These are phyloP conservation scores for Leccinum longicurvipes DNA, from an alignment of 768 basidiomycete species.

Conservation along the genomic window DNA sequence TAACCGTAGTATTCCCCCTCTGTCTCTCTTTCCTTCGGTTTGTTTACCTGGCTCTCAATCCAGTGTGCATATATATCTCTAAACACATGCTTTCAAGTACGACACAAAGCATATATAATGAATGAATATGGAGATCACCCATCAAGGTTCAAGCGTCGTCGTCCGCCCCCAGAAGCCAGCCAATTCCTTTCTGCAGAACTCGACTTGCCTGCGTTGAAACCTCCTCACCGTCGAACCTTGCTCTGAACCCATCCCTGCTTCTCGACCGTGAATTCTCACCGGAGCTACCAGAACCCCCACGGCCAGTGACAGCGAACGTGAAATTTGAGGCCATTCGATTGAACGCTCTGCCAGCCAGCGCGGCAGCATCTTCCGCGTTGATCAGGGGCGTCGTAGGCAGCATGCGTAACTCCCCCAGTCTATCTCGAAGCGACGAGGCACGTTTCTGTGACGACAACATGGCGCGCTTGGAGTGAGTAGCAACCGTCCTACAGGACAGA, in stretches of 20 bases:
- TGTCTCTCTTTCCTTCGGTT: constrained; percentile 15
- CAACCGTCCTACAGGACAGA: constrained; percentile 25
- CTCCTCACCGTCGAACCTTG: constrained; percentile 51
- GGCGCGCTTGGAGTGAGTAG: constrained; percentile 11
- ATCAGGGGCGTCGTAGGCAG: constrained; percentile 67
- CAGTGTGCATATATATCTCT: constrained; percentile 26
- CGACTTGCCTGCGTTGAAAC: constrained; percentile 73
- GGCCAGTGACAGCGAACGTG: constrained; percentile 59
- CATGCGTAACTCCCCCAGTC: constrained; percentile 66
- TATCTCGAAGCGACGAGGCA: constrained; percentile 53
- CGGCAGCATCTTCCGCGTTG: constrained; percentile 75
- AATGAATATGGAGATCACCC: background rate
- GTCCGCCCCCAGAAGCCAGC: constrained; percentile 93
- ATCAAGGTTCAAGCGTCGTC: constrained; percentile 31
- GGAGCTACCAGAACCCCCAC: constrained; percentile 22
- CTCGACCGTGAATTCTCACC: constrained; percentile 26
- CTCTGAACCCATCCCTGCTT: constrained; percentile 40
- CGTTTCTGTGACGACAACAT: constrained; percentile 31
- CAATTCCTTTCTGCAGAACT: constrained; percentile 85
- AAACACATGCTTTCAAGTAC: constrained; percentile 16
- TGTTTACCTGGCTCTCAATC: constrained; percentile 25
- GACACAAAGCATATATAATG: constrained; percentile 18
- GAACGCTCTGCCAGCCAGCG: constrained; percentile 76
- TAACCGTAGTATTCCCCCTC: constrained; percentile 23
- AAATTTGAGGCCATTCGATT: constrained; percentile 72